A percentile compares a stretch with the other conserved stretches of the same genome.
phyloP scores from a whole-genome alignment of 192 early-diverging fungal species.

The Coemansia sp. region DNA sequence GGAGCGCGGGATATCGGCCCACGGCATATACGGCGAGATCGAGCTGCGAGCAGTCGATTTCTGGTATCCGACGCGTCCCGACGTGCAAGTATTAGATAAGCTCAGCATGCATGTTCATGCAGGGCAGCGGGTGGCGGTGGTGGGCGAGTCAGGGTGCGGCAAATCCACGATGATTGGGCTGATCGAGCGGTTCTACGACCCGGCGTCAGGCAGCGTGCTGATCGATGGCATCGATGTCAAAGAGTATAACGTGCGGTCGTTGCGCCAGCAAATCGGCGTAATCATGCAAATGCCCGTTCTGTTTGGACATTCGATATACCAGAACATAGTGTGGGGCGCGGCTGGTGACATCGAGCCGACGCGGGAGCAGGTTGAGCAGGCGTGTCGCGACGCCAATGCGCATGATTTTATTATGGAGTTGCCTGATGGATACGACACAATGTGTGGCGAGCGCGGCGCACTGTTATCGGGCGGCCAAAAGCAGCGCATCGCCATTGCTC shows the following conservation, averaged over 20 bases:
- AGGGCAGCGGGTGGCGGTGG: constrained; percentile 88
- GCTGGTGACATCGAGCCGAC: constrained; percentile 58
- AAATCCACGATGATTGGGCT: constrained; percentile 85
- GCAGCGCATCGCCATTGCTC: constrained; percentile 94
- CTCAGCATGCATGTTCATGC: constrained; percentile 68
- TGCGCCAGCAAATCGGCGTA: constrained; percentile 84
- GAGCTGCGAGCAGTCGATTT: constrained; percentile 79
- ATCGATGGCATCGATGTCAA: constrained; percentile 78
- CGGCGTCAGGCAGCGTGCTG: constrained; percentile 55
- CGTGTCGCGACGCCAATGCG: constrained; percentile 68
- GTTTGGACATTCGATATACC: constrained; percentile 73
- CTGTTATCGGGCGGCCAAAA: constrained; percentile 92
- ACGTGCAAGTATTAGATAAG: constrained; percentile 75
- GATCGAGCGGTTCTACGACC: constrained; percentile 85
- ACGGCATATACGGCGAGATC: constrained; percentile 63
- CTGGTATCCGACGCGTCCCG: constrained; percentile 80
- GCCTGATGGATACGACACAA: constrained; percentile 80
- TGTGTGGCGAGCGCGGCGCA: constrained; percentile 82
- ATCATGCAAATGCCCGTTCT: constrained; percentile 92
- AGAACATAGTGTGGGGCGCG: constrained; percentile 80
- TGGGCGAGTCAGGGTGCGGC: constrained; percentile 83
- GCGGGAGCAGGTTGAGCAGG: constrained; percentile 69
- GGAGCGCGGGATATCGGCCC: constrained; percentile 38
- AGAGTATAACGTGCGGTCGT: constrained; percentile 76
- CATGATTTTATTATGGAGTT: constrained; percentile 74